phyloP scores from a whole-genome alignment of 805 yeast species.

The Yarrowia sp. region DNA sequence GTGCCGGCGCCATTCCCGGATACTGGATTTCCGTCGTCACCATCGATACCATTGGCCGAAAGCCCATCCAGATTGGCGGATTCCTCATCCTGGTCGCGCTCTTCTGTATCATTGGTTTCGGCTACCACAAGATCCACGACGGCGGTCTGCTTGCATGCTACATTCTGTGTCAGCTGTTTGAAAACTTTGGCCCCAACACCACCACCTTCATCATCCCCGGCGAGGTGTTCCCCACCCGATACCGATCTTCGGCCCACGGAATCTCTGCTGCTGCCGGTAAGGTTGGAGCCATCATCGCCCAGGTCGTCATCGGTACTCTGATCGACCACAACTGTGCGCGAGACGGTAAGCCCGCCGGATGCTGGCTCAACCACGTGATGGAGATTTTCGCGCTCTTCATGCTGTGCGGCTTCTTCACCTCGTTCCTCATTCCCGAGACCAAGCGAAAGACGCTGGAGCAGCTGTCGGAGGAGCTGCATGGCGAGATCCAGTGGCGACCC shows the following conservation, averaged over 20 bases:
- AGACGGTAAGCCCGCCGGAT: constrained; percentile 56
- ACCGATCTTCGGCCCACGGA: constrained; percentile 73
- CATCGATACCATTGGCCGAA: constrained; percentile 64
- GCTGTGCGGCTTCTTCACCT: constrained; percentile 73
- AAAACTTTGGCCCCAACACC: constrained; percentile 71
- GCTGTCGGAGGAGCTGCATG: constrained; percentile 80
- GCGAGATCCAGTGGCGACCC: constrained; percentile 54
- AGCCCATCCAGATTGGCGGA: constrained; percentile 62
- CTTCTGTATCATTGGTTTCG: constrained; percentile 65
- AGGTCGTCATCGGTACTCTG: constrained; percentile 61
- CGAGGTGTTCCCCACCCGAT: constrained; percentile 68
- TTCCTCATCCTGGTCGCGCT: constrained; percentile 62
- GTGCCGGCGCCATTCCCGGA: constrained; percentile 86
- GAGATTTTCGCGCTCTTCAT: constrained; percentile 93
- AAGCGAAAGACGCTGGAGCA: constrained; percentile 90
- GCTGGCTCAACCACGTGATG: constrained; percentile 93
- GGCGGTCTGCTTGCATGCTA: constrained; percentile 59
- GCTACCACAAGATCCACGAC: constrained; percentile 50
- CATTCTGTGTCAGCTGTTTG: constrained; percentile 67
- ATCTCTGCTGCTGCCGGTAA: constrained; percentile 70
- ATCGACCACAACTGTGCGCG: constrained; percentile 75
- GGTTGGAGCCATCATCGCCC: constrained; percentile 67
- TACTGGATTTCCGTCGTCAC: constrained; percentile 65
- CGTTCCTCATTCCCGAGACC: constrained; percentile 84
- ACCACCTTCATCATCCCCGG: constrained; percentile 70